phyloP scores from a whole-genome alignment of 495 filamentous ascomycete genomes.

The Neurospora tetrasperma region DNA sequence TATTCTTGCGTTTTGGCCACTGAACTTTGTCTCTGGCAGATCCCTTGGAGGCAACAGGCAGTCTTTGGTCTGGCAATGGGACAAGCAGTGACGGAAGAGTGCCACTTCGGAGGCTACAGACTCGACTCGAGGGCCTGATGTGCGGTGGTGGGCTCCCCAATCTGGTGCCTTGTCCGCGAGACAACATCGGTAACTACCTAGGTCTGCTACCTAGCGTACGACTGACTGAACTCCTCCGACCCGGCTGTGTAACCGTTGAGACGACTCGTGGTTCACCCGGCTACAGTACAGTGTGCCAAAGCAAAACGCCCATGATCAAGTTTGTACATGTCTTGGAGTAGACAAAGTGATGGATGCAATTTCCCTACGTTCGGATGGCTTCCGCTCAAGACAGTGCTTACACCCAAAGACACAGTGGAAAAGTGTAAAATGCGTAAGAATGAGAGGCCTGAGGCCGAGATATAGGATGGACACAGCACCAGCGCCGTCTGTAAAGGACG shows the following conservation, averaged over 20 bases:
- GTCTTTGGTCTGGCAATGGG: neutral
- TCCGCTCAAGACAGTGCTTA: neutral
- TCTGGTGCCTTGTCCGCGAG: slow-evolving; percentile 8
- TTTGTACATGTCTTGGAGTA: neutral
- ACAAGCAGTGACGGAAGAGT: slow-evolving; percentile 5
- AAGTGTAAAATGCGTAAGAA: neutral
- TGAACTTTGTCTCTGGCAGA: neutral
- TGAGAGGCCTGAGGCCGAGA: neutral
- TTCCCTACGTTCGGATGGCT: neutral
- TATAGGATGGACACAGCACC: neutral
- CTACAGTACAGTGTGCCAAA: neutral
- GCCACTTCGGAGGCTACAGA: neutral
- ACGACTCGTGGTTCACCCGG: neutral
- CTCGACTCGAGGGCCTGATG: neutral
- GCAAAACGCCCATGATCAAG: neutral
- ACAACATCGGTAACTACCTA: slow-evolving; percentile 1
- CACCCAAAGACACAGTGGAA: neutral
- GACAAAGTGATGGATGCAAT: neutral
- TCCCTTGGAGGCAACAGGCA: neutral
- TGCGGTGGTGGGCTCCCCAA: slow-evolving; percentile 4
- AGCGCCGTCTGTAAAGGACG: neutral
- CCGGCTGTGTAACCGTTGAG: neutral
- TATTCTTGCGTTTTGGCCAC: neutral
- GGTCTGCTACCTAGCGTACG: neutral
- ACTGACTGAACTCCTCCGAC: neutral